Evolutionary conservation across 371 early-diverging fungal genomes (phyloP).

Genomic region (Mycotypha africana): DNA sequence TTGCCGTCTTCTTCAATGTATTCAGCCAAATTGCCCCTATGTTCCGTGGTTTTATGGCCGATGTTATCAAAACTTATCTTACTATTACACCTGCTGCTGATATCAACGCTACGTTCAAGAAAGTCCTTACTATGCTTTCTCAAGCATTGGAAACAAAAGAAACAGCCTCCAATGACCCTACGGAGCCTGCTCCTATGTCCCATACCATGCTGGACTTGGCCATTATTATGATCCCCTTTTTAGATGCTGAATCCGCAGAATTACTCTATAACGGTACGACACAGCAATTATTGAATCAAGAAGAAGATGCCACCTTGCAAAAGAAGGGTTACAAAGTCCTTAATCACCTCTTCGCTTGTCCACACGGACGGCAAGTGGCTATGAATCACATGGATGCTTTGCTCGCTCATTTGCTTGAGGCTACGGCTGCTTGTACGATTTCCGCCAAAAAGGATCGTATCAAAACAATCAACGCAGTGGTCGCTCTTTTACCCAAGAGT

Average conservation of each 20-base stretch:
- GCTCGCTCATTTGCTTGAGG: slow-evolving; percentile 47
- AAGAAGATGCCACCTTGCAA: slow-evolving; percentile 74
- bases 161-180: slow-evolving; percentile 26
- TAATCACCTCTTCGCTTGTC: slow-evolving; percentile 49
- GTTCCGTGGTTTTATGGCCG: slow-evolving; percentile 65
- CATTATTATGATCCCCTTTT: slow-evolving; percentile 67
- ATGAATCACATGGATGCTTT: slow-evolving; percentile 41
- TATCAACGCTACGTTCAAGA: slow-evolving; percentile 52
- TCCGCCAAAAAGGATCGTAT: slow-evolving; percentile 73
- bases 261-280: slow-evolving; percentile 53
- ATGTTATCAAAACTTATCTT: slow-evolving; percentile 68
- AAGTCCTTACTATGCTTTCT: slow-evolving; percentile 61
- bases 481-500: slow-evolving; percentile 49
- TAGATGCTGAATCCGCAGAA: slow-evolving; percentile 52
- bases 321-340: slow-evolving; percentile 94
- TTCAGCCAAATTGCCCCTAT: slow-evolving; percentile 64
- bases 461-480: slow-evolving; percentile 47
- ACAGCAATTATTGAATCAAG: slow-evolving; percentile 50
- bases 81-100: slow-evolving; percentile 54
- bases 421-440: slow-evolving; percentile 46
- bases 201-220: slow-evolving; percentile 76
- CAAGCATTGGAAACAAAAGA: slow-evolving; percentile 49
- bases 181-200: slow-evolving; percentile 58
- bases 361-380: slow-evolving; percentile 42
- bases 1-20: slow-evolving; percentile 82